These are phyloP conservation scores for Colletotrichum gigasporum DNA, from an alignment of 2,329 filamentous ascomycete species.

Conservation along the genomic window DNA sequence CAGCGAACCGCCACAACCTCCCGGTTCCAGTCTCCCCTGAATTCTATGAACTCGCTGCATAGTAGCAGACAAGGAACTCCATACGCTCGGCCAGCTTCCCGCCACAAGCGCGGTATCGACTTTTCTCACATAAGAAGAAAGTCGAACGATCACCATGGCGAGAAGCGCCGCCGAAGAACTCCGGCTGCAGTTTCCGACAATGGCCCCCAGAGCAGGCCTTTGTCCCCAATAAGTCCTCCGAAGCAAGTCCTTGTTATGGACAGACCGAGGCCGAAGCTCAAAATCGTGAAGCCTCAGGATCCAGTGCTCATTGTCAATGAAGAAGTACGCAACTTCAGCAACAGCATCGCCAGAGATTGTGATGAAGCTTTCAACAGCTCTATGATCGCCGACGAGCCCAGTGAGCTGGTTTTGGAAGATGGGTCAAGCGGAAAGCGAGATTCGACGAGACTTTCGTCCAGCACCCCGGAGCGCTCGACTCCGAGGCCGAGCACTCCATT, in stretches of 20 bases:
- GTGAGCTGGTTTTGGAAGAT: constrained; percentile 40
- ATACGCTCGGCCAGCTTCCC: constrained; percentile 51
- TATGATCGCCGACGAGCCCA: constrained; percentile 51
- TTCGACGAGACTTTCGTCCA: constrained; percentile 54
- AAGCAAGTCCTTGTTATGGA: constrained; percentile 29
- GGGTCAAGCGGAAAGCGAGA: constrained; percentile 42
- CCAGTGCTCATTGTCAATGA: constrained; percentile 63
- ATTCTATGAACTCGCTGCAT: constrained; percentile 60
- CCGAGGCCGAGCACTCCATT: constrained; percentile 42
- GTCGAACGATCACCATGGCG: constrained; percentile 31
- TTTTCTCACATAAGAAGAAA: constrained; percentile 60
- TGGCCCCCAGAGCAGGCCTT: background rate
- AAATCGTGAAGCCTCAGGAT: constrained; percentile 33
- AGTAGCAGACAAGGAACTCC: constrained; percentile 55
- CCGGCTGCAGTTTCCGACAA: background rate
- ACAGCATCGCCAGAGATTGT: constrained; percentile 87
- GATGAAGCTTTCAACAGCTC: constrained; percentile 86
- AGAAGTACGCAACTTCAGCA: constrained; percentile 84
- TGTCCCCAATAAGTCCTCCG: background rate
- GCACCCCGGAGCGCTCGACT: constrained; percentile 44
- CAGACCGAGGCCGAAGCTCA: constrained; percentile 35
- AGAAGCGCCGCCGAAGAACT: constrained; percentile 19
- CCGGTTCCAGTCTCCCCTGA: constrained; percentile 44
- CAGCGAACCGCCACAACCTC: constrained; percentile 41
- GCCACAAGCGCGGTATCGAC: constrained; percentile 63